These are phyloP conservation scores for Beauveria pseudobassiana DNA, from an alignment of 2,329 filamentous ascomycete genomes.

Conservation along the genomic window DNA sequence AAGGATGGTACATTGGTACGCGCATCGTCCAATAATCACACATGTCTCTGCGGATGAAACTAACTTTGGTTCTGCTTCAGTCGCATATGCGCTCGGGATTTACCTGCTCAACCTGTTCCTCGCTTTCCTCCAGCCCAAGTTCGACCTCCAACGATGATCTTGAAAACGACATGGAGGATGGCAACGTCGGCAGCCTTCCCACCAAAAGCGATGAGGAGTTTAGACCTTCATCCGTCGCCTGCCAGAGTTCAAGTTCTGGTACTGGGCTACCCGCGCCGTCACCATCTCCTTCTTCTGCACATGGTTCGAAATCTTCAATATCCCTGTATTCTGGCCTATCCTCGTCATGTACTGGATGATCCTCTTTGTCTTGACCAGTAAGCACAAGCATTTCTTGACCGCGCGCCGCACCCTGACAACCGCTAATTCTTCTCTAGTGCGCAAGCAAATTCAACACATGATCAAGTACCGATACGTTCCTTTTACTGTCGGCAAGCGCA, in stretches of 20 bases:
- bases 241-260: constrained; percentile 99
- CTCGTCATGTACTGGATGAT: constrained; percentile 99
- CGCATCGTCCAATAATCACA: not conserved
- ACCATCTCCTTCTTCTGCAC: constrained; percentile 77
- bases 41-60: not conserved
- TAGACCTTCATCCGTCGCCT: constrained; percentile 88
- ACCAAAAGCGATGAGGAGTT: constrained; percentile 98
- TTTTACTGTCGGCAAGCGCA: constrained; percentile 84
- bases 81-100: constrained; percentile 95
- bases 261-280: constrained; percentile 84
- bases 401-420: not conserved
- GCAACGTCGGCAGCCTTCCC: constrained; percentile 70
- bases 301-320: constrained; percentile 91
- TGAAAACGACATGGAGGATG: constrained; percentile 95
- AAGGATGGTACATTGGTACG: constrained; percentile 97
- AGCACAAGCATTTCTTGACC: constrained; percentile 43
- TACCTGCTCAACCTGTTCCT: constrained; percentile 99
- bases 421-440: constrained; percentile 53
- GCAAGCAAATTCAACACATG: constrained; percentile 99
- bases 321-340: constrained; percentile 98
- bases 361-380: constrained; percentile 90
- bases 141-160: constrained; percentile 84
- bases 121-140: constrained; percentile 96
- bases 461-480: constrained; percentile 99
- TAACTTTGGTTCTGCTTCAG: constrained; percentile 36